Evolutionary conservation across 345 rosid species (phyloP).

Genomic region (Crucihimalaya himalaica): DNA sequence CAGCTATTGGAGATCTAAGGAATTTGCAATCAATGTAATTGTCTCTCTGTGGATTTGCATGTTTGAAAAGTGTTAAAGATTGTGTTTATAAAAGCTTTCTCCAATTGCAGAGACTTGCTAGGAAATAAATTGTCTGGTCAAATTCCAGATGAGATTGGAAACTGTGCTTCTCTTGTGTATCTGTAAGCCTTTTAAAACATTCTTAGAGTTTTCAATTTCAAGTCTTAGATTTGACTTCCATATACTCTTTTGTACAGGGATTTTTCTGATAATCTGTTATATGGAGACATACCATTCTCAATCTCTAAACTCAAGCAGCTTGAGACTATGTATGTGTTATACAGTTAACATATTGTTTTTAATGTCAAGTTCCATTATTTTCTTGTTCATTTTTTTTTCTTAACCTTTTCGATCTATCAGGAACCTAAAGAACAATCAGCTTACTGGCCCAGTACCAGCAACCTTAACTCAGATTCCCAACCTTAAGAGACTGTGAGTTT

Average conservation of each 20-base stretch:
- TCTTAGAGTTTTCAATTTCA: background rate
- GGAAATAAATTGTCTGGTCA: conserved; percentile 83
- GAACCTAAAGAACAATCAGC: conserved; percentile 79
- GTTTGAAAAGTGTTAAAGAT: background rate
- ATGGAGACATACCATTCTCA: conserved; percentile 91
- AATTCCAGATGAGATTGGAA: conserved; percentile 93
- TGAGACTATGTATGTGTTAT: conserved; percentile 57
- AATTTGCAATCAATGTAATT: conserved; percentile 72
- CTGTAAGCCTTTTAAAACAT: conserved; percentile 45
- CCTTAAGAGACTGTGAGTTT: conserved; percentile 74
- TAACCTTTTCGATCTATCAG: conserved; percentile 40
- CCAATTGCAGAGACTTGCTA: conserved; percentile 64
- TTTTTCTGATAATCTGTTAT: conserved; percentile 64
- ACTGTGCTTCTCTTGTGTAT: conserved; percentile 63
- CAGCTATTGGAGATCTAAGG: conserved; percentile 75
- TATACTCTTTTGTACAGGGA: conserved; percentile 54
- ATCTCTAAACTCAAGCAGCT: conserved; percentile 80
- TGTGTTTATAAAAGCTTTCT: background rate
- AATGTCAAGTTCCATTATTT: too few species aligned
- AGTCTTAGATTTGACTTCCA: background rate
- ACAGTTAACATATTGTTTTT: background rate
- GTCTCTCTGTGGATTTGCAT: background rate
- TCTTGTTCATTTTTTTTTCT: background rate
- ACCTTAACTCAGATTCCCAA: conserved; percentile 89
- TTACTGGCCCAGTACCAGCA: conserved; percentile 90